Base-by-base conservation (phyloP, 2,329 filamentous ascomycete species). In the Onygenales sp. region DNA sequence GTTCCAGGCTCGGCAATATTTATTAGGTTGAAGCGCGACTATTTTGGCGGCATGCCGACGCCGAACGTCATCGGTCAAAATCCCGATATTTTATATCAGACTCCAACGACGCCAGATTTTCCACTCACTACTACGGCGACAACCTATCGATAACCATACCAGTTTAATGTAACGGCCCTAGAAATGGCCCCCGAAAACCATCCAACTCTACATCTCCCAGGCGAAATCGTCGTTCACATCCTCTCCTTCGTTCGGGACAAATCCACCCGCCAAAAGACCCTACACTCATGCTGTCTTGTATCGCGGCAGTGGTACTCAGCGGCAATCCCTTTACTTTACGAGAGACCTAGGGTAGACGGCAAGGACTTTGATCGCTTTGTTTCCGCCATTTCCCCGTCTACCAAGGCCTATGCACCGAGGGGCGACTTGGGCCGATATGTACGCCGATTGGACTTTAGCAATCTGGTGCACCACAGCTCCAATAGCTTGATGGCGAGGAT, bases 391-490 rank as follows among this genome's bases (percentile, higher is more conserved):
- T 80, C 77, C 55, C 79, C 80, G 0, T 75, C 72, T 0, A 71
- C 76, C 39, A 74, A 74, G 52, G 67, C 73, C 0, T 74, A 75
- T 53, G 58, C 52, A 11, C 74, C 74, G 35, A 74, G 73, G 53
- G 75, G 72, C 50, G 73, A 75, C 41, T 60, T 75, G 17, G 75
- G 76, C 0, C 66, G 66, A n/a, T 64, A 81, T 44, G 76, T 85
- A 11, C 74, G 73, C 38, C 62, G 67, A 9, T 69, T 85, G 39
- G 72, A 83, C 60, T 71, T 85, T 65, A 71, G 72, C 9, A 59
- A 64, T 42, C 74, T 85, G 13, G 79, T 83, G 2, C 80, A 84
- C 59, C 77, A 83, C 59, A 78, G 78, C 56, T 77, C 72, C 53
- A 81, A 79, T 58, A 79, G 78, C 49, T 65, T 75, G 8, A 84